These are phyloP conservation scores for Myriosclerotinia curreyana DNA, from an alignment of 2,329 filamentous ascomycete species.

Conservation along the genomic window DNA sequence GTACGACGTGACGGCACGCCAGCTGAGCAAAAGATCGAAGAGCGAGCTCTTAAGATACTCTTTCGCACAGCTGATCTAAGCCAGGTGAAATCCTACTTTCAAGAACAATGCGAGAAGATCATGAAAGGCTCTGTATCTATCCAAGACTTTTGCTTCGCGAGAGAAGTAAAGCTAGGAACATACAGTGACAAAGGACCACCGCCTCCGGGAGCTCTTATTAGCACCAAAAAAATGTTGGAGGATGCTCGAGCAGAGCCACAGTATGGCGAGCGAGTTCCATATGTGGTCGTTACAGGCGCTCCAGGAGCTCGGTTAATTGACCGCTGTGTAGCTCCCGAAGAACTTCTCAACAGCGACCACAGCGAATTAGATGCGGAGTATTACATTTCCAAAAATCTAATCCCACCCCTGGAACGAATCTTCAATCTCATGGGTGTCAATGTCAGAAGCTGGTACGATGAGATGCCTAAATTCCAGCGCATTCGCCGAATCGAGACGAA, in stretches of 20 bases:
- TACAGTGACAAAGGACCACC: constrained; percentile 79
- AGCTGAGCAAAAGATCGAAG: constrained; percentile 94
- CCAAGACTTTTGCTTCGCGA: constrained; percentile 94
- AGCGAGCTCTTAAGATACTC: constrained; percentile 81
- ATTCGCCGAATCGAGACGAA: constrained; percentile 52
- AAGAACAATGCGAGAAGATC: constrained; percentile 85
- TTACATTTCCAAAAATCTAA: constrained; percentile 93
- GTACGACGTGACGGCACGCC: constrained; percentile 92
- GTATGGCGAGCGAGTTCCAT: constrained; percentile 91
- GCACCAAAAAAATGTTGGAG: constrained; percentile 77
- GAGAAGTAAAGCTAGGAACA: constrained; percentile 84
- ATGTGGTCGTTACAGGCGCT: constrained; percentile 85
- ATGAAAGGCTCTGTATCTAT: constrained; percentile 84
- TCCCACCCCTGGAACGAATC: constrained; percentile 91
- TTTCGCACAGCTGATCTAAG: constrained; percentile 89
- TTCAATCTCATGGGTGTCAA: constrained; percentile 95
- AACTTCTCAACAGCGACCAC: constrained; percentile 71
- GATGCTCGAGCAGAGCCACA: constrained; percentile 88
- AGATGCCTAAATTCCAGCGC: constrained; percentile 89
- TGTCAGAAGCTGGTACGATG: constrained; percentile 87
- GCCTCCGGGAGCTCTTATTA: constrained; percentile 85
- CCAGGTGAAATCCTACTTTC: constrained; percentile 86
- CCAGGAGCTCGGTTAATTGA: constrained; percentile 84
- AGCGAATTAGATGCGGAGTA: constrained; percentile 88
- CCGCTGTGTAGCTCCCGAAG: constrained; percentile 84